phyloP scores from a whole-genome alignment of 306 rosid genomes.

The Astragalus glycyphyllos region DNA sequence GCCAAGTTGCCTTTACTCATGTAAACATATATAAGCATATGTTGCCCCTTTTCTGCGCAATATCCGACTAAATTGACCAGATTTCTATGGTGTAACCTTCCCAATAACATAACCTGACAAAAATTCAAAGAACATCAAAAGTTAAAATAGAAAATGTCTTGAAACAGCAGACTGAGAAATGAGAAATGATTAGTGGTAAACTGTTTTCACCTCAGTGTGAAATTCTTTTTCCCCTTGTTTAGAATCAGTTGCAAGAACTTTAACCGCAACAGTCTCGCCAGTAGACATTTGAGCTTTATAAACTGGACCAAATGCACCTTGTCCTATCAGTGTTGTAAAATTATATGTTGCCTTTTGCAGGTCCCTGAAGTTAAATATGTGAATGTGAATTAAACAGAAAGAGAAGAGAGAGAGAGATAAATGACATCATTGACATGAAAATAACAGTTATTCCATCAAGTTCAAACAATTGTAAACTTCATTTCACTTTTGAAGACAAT shows the following conservation, averaged over 20 bases:
- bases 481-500: constrained; percentile 9
- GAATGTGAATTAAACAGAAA: constrained; percentile 1
- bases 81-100: constrained; percentile 96
- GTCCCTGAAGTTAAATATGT: constrained; percentile 64
- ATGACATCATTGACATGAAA: background rate
- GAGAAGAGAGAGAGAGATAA: constrained; percentile 26
- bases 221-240: constrained; percentile 98
- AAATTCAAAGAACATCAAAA: constrained; percentile 15
- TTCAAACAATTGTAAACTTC: constrained; percentile 5
- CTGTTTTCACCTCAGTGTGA: constrained; percentile 80
- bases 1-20: constrained; percentile 96
- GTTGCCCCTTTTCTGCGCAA: constrained; percentile 92
- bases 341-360: constrained; percentile 91
- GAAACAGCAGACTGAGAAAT: background rate
- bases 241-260: constrained; percentile 95
- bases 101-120: constrained; percentile 86
- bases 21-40: constrained; percentile 88
- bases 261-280: constrained; percentile 91
- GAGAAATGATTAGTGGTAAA: background rate
- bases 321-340: constrained; percentile 93
- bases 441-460: background rate
- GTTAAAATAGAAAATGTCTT: constrained; percentile 30
- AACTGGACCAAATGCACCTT: constrained; percentile 99
- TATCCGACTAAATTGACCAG: constrained; percentile 92
- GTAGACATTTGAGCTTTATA: constrained; percentile 95